Evolutionary conservation across 495 filamentous ascomycete species (phyloP).

Genomic region (Opeltia flavorubescens): DNA sequence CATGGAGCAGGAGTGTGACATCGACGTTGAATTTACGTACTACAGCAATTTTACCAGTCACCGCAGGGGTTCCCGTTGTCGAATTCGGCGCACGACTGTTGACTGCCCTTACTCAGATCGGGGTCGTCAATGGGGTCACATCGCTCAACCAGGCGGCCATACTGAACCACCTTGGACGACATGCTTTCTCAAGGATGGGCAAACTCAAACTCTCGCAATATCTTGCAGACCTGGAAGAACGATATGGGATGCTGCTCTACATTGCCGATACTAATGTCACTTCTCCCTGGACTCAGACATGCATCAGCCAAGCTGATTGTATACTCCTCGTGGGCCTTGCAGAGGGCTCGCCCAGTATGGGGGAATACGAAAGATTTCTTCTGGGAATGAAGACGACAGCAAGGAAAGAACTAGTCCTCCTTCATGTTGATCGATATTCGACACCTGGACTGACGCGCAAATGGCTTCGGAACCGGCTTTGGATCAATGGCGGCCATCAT

Average conservation of each 20-base stretch:
- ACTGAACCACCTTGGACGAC: constrained; percentile 81
- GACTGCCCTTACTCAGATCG: constrained; percentile 76
- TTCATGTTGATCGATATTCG: constrained; percentile 85
- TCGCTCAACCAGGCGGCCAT: constrained; percentile 89
- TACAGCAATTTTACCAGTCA: constrained; percentile 81
- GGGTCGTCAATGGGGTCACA: constrained; percentile 75
- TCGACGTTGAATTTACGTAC: constrained; percentile 88
- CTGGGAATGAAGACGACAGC: constrained; percentile 96
- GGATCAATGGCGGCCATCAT: constrained; percentile 98
- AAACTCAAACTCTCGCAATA: constrained; percentile 94
- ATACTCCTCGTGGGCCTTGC: constrained; percentile 86
- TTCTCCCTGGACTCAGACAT: constrained; percentile 95
- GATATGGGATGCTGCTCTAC: constrained; percentile 89
- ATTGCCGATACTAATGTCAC: constrained; percentile 96
- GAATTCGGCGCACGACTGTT: constrained; percentile 89
- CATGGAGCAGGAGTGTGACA: constrained; percentile 53
- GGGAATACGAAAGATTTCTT: constrained; percentile 91
- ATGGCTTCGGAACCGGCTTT: constrained; percentile 88
- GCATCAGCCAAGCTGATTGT: constrained; percentile 90
- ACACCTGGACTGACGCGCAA: constrained; percentile 65
- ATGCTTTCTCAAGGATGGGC: constrained; percentile 94
- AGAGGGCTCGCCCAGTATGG: constrained; percentile 76
- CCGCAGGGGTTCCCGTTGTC: constrained; percentile 80
- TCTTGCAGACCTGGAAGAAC: constrained; percentile 91
- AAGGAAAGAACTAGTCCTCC: constrained; percentile 81